Base-by-base conservation (phyloP, 2,329 filamentous ascomycete genomes). In the Talaromyces rugulosus region DNA sequence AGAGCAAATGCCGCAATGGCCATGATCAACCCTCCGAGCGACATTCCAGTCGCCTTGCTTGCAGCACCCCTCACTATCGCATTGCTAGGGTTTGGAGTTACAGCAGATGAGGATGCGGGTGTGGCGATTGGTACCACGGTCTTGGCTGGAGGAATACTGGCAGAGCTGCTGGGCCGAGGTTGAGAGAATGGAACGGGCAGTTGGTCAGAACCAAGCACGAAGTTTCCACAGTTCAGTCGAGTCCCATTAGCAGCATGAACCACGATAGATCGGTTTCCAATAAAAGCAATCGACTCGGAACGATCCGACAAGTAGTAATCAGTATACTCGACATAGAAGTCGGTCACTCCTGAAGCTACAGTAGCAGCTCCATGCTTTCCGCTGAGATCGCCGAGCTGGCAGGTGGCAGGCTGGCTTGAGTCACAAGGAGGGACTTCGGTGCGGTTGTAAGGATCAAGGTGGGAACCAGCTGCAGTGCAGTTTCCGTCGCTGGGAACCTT, bases 301-400 rank as follows among this genome's bases (percentile, higher is more conserved):
- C 70, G 67, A 52, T 79, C 81, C 33, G 83, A 80, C 42, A 82
- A 64, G 73, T 80, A 87, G 42, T 72, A 69, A 64, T 86, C 84
- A 44, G 72, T 67, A 65, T 83, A 81, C 53, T 65, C 64, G 44
- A 65, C 64, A 18, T 67, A 67, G 66, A 74, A 79, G 28, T 60
- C 59, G 51, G 68, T 63, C 42, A 63, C 61, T 6, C 53, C 70
- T 70, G 82, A 87, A 31, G 75, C 72, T 30, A 74, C 79, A 69
- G 90, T 83, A 63, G 81, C 57, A 56, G 3, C 81, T 64, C 89
- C 89, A 69, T 89, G 80, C 78, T 94, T 94, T 71, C 90, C 90
- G 68, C 85, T 84, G 61, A 92, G 80, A 72, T 94, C 90, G 66
- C 91, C 90, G 11, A 90, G 85, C 76, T 94, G 86, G 78, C 90